Conservation (phyloP, 176 grass and related monocot species). For the Phoenix roebelenii region DNA sequence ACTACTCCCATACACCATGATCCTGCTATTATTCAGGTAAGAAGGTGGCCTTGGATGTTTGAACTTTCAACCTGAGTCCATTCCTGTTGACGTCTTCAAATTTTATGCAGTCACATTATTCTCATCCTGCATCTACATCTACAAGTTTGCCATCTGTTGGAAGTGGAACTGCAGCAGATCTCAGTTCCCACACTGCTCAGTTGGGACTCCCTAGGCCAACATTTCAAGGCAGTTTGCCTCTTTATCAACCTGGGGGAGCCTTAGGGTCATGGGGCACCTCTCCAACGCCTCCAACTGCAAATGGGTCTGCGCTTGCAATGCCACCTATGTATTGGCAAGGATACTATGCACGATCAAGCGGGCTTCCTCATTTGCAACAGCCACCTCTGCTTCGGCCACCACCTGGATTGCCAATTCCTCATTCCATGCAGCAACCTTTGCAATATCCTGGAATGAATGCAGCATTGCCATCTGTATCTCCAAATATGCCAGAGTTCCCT, state of each 20-base stretch:
- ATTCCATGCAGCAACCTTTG: slow-evolving; percentile 29
- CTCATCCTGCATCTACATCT: slow-evolving; percentile 36
- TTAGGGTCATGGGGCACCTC: slow-evolving; percentile 43
- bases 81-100: not conserved
- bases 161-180: slow-evolving; percentile 37
- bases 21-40: slow-evolving; percentile 86
- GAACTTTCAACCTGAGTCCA: not conserved
- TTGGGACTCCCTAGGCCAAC: slow-evolving; percentile 52
- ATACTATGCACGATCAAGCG: slow-evolving; percentile 46
- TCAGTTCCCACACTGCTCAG: slow-evolving; percentile 39
- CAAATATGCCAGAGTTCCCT: slow-evolving; percentile 61
- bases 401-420: slow-evolving; percentile 51
- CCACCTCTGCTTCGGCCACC: slow-evolving; percentile 40
- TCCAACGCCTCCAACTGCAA: slow-evolving; percentile 34
- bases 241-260: slow-evolving; percentile 55
- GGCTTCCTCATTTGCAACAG: slow-evolving; percentile 66
- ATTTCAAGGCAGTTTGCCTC: slow-evolving; percentile 52
- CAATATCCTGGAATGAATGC: slow-evolving; percentile 49
- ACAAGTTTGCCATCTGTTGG: slow-evolving; percentile 55
- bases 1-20: slow-evolving; percentile 54
- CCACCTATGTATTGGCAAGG: slow-evolving; percentile 69
- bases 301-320: slow-evolving; percentile 32
- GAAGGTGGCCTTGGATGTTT: not conserved
- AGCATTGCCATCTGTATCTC: slow-evolving; percentile 51
- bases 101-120: slow-evolving; percentile 62